Conservation (phyloP, 108 stramenopile genomes). For the Skeletonema potamos region DNA sequence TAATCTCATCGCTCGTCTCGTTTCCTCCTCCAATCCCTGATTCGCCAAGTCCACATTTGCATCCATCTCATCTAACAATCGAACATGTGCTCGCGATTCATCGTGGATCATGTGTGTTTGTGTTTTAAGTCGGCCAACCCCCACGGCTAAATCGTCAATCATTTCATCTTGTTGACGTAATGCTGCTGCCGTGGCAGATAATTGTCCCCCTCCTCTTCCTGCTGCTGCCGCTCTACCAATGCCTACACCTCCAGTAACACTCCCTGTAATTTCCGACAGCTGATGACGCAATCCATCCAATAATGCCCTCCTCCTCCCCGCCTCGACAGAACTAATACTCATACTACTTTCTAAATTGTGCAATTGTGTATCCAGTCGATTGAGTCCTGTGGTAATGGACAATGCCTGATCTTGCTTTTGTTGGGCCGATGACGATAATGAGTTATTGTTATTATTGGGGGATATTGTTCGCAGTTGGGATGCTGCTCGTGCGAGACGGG, state of each 20-base stretch:
- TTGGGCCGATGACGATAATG: too few relatives aligned
- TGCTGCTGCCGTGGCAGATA: slow-evolving; percentile 44
- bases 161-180: slow-evolving; percentile 88
- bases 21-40: slow-evolving; percentile 78
- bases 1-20: slow-evolving; percentile 72
- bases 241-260: slow-evolving; percentile 4
- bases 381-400: slow-evolving; percentile 43
- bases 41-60: slow-evolving; percentile 81
- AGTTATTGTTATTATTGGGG: slow-evolving; percentile 11
- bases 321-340: slow-evolving; percentile 33
- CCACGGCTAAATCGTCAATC: slow-evolving; percentile 88
- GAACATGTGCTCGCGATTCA: slow-evolving; percentile 82
- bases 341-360: slow-evolving; percentile 24
- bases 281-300: slow-evolving; percentile 40
- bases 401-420: slow-evolving; percentile 34
- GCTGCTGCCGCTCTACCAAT: background rate
- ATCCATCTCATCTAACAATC: slow-evolving; percentile 90
- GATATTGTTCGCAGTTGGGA: slow-evolving; percentile 68
- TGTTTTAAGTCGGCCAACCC: slow-evolving; percentile 81
- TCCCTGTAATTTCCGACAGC: slow-evolving; percentile 1
- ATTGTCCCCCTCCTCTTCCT: background rate
- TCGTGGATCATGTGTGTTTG: slow-evolving; percentile 86
- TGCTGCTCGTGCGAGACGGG: slow-evolving; percentile 76
- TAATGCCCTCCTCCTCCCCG: slow-evolving; percentile 25
- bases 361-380: slow-evolving; percentile 38